Percentiles rank a stretch among this genome's conserved stretches.
Conservation (phyloP, 352 stramenopile species). For the Pythium insidiosum region DNA sequence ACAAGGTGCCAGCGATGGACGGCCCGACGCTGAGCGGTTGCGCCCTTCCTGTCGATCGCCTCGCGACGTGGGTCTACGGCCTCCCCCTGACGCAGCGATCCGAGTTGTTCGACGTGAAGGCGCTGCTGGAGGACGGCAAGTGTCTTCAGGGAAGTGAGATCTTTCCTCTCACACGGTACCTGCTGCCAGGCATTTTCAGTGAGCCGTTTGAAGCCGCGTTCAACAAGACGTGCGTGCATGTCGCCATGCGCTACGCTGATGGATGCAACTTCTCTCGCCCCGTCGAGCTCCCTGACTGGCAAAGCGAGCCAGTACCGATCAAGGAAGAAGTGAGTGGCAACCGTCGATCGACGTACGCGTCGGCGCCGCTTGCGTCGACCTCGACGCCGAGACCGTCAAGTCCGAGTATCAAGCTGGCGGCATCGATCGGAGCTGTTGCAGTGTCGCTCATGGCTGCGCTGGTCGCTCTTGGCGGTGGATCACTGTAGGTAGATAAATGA, state of each 20-base stretch:
- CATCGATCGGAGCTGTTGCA: too few relatives aligned
- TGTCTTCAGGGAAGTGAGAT: slow-evolving; percentile 36
- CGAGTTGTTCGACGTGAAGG: slow-evolving; percentile 20
- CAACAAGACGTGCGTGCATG: slow-evolving; percentile 33
- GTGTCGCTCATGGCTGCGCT: too few relatives aligned
- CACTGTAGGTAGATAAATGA: too few relatives aligned
- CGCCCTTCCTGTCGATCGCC: slow-evolving; percentile 33
- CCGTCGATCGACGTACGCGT: neutral
- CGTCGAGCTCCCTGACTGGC: slow-evolving; percentile 40
- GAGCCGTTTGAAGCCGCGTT: slow-evolving; percentile 27
- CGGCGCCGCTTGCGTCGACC: too few relatives aligned
- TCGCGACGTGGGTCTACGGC: slow-evolving; percentile 32
- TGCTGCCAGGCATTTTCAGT: slow-evolving; percentile 22
- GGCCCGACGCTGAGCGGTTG: slow-evolving; percentile 31
- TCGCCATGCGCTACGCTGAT: slow-evolving; percentile 43
- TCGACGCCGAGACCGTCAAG: too few relatives aligned
- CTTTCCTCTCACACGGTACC: slow-evolving; percentile 23
- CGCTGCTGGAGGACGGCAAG: slow-evolving; percentile 27
- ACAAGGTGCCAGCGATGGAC: slow-evolving; percentile 10
- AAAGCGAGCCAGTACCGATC: slow-evolving; percentile 28
- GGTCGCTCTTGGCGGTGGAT: too few relatives aligned
- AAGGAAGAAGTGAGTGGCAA: too few relatives aligned
- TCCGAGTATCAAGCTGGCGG: too few relatives aligned
- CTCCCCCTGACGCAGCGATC: slow-evolving; percentile 25
- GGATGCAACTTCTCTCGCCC: slow-evolving; percentile 37